phyloP scores from a whole-genome alignment of 108 stramenopile species.

The Fistulifera solaris region DNA sequence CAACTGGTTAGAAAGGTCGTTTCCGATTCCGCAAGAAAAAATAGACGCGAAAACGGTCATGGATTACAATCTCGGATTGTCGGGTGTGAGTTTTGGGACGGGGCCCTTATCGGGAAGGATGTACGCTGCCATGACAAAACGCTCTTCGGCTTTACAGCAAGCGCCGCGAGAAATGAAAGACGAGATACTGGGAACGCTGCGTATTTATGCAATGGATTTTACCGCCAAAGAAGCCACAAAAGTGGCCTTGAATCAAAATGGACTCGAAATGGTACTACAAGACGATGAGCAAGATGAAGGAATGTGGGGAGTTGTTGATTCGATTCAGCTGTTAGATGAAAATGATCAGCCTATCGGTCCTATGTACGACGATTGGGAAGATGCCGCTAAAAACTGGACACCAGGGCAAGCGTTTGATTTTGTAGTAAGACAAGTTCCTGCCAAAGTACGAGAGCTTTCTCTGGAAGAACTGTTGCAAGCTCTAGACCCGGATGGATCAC shows the following conservation, averaged over 20 bases:
- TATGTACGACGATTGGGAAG: constrained; percentile 47
- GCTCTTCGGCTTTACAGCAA: constrained; percentile 5
- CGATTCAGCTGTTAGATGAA: constrained; percentile 46
- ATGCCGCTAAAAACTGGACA: constrained; percentile 55
- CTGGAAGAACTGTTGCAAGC: constrained; percentile 52
- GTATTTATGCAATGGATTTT: constrained; percentile 69
- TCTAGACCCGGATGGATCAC: constrained; percentile 66
- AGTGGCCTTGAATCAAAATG: constrained; percentile 65
- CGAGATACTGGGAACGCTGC: constrained; percentile 38
- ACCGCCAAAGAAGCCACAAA: constrained; percentile 75
- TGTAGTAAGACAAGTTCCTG: constrained; percentile 62
- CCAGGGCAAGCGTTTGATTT: constrained; percentile 77
- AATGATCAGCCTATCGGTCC: constrained; percentile 15
- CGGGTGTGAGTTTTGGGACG: constrained; percentile 53
- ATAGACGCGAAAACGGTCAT: constrained; percentile 34
- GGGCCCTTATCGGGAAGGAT: constrained; percentile 49
- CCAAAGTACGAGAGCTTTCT: constrained; percentile 43
- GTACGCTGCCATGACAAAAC: constrained; percentile 48
- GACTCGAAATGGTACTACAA: constrained; percentile 44
- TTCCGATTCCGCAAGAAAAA: constrained; percentile 21
- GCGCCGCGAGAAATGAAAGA: constrained; percentile 18
- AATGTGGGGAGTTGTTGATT: constrained; percentile 68
- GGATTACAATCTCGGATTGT: constrained; percentile 61
- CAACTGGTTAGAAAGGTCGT: constrained; percentile 56
- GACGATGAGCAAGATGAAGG: constrained; percentile 61